Evolutionary conservation across 495 filamentous ascomycete genomes (phyloP).

Genomic region (Lepraria neglecta): DNA sequence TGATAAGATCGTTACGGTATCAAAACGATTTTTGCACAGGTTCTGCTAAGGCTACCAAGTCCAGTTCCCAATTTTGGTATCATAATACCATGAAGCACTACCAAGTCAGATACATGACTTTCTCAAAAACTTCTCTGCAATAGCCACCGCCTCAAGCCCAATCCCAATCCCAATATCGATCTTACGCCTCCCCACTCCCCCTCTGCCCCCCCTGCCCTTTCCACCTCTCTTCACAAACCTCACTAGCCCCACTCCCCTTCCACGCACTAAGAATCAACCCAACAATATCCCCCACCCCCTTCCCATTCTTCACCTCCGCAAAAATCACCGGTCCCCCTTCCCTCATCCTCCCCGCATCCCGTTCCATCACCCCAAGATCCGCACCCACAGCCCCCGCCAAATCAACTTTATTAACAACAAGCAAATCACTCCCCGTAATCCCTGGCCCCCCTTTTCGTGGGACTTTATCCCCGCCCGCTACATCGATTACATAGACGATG

Average conservation of each 20-base stretch:
- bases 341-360: slow-evolving; percentile 88
- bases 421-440: slow-evolving; percentile 87
- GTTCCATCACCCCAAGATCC: slow-evolving; percentile 88
- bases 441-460: slow-evolving; percentile 94
- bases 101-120: too few relatives aligned
- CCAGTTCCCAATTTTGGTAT: too few relatives aligned
- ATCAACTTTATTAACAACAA: slow-evolving; percentile 96
- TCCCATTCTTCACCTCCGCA: slow-evolving; percentile 89
- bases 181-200: slow-evolving; percentile 35
- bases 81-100: slow-evolving; percentile 53
- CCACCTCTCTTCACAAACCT: slow-evolving; percentile 48
- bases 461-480: slow-evolving; percentile 94
- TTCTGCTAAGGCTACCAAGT: too few relatives aligned
- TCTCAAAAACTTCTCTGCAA: too few relatives aligned
- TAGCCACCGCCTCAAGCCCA: too few relatives aligned
- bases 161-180: accelerated
- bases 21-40: too few relatives aligned
- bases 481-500: slow-evolving; percentile 98
- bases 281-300: slow-evolving; percentile 76
- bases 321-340: slow-evolving; percentile 97
- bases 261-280: slow-evolving; percentile 86
- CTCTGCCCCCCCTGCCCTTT: slow-evolving; percentile 43
- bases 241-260: slow-evolving; percentile 75
- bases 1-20: neutral
- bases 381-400: slow-evolving; percentile 86